A percentile compares a stretch with the other conserved stretches of the same genome.
These are phyloP conservation scores for Cladorrhinum sp. DNA, from an alignment of 2,329 filamentous ascomycete species.

Conservation along the genomic window DNA sequence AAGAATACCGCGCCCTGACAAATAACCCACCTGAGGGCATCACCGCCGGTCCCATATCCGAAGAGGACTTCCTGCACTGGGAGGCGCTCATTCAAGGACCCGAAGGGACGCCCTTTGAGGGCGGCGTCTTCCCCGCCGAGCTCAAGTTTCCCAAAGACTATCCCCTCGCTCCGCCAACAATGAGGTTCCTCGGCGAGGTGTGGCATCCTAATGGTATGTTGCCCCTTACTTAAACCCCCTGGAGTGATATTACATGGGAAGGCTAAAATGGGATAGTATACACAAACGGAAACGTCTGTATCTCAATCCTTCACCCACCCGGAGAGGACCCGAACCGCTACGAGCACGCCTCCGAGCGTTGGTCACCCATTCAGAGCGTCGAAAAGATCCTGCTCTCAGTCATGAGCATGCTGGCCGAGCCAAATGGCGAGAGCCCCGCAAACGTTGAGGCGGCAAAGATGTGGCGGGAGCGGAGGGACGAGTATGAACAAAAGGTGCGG, in stretches of 20 bases:
- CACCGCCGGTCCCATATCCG: conserved; percentile 85
- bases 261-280: conserved; percentile 73
- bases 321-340: conserved; percentile 98
- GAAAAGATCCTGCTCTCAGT: conserved; percentile 97
- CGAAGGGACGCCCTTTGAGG: conserved; percentile 93
- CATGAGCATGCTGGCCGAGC: conserved; percentile 97
- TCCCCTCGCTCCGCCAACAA: conserved; percentile 89
- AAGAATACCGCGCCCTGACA: conserved; percentile 92
- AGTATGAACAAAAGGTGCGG: conserved; percentile 84
- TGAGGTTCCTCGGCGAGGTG: conserved; percentile 91
- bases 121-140: conserved; percentile 91
- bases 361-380: conserved; percentile 94
- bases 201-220: conserved; percentile 90
- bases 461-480: conserved; percentile 80
- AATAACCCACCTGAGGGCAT: conserved; percentile 97
- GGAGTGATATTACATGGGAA: neutral
- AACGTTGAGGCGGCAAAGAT: conserved; percentile 96
- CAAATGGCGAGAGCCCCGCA: conserved; percentile 93
- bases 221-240: too few species aligned
- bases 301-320: conserved; percentile 94
- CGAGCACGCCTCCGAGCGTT: conserved; percentile 91
- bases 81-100: conserved; percentile 95
- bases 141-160: conserved; percentile 95
- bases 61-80: conserved; percentile 96
- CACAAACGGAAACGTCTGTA: conserved; percentile 87